Percentiles rank a stretch among this genome's conserved stretches.
These are phyloP conservation scores for Leccinum truebloodii DNA, from an alignment of 768 basidiomycete genomes.

Conservation along the genomic window DNA sequence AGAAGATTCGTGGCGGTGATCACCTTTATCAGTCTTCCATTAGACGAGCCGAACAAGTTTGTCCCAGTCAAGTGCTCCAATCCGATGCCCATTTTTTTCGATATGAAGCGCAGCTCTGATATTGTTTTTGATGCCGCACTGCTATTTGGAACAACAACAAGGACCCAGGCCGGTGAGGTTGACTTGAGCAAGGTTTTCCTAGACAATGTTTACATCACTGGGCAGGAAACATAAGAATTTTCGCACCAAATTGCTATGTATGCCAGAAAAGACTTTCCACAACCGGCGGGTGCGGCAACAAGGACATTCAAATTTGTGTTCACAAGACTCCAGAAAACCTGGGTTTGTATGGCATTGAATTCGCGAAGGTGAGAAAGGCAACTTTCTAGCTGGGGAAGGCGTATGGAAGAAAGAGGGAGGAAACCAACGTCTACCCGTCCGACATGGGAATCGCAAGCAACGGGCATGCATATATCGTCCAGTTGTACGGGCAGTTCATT, in stretches of 20 bases:
- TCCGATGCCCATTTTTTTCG: constrained; percentile 40
- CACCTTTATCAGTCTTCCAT: constrained; percentile 52
- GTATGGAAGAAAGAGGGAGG: constrained; percentile 56
- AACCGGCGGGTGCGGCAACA: constrained; percentile 75
- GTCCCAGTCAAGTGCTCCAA: constrained; percentile 35
- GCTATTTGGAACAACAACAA: constrained; percentile 63
- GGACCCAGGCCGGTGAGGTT: constrained; percentile 49
- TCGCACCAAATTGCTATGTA: constrained; percentile 73
- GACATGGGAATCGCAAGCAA: constrained; percentile 53
- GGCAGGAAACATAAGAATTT: constrained; percentile 6
- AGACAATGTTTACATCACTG: constrained; percentile 15
- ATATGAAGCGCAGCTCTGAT: constrained; percentile 49
- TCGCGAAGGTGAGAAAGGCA: constrained; percentile 49
- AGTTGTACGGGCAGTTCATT: constrained; percentile 66
- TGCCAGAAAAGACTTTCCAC: constrained; percentile 78
- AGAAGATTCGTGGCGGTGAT: constrained; percentile 57
- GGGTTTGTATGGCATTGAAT: constrained; percentile 88
- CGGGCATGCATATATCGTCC: constrained; percentile 76
- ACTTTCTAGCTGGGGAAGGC: constrained; percentile 42
- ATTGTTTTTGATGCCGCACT: constrained; percentile 57
- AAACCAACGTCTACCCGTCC: constrained; percentile 74
- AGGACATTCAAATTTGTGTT: constrained; percentile 68
- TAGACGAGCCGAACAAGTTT: constrained; percentile 37
- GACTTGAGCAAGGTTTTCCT: constrained; percentile 59
- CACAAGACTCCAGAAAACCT: constrained; percentile 80